Percentiles rank a stretch among this genome's conserved stretches.
phyloP scores from a whole-genome alignment of 2,329 filamentous ascomycete genomes.

The Neoarthrinium moseri region DNA sequence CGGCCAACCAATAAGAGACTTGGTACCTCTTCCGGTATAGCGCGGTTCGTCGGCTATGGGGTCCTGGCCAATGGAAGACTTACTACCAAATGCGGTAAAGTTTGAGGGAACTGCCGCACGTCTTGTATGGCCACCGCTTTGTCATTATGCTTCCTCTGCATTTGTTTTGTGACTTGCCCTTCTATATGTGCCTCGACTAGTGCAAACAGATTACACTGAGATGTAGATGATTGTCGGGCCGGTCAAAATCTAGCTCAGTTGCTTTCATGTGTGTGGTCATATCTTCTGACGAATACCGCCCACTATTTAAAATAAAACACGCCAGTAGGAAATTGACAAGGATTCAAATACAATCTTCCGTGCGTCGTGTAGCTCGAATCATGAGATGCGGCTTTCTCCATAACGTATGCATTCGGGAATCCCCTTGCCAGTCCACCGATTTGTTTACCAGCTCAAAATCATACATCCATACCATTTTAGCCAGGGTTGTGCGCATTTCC shows the following conservation, averaged over 20 bases:
- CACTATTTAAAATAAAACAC: too few relatives aligned
- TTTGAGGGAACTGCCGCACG: too few relatives aligned
- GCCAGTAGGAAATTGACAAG: too few relatives aligned
- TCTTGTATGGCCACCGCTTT: too few relatives aligned
- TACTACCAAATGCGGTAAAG: background rate
- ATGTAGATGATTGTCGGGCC: too few relatives aligned
- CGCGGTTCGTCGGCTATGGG: background rate
- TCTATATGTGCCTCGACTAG: too few relatives aligned
- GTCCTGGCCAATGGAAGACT: constrained; percentile 3
- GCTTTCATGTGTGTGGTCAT: too few relatives aligned
- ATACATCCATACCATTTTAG: constrained; percentile 21
- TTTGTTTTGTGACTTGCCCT: too few relatives aligned
- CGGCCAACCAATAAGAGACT: background rate
- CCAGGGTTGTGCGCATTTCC: constrained; percentile 17
- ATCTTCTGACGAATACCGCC: too few relatives aligned
- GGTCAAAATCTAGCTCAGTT: too few relatives aligned
- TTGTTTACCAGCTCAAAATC: constrained; percentile 18
- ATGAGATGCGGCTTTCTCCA: constrained; percentile 20
- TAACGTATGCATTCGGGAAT: constrained; percentile 20
- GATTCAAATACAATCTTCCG: background rate
- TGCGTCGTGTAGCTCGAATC: background rate
- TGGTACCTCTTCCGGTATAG: background rate
- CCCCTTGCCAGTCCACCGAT: constrained; percentile 21
- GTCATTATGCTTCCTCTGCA: too few relatives aligned
- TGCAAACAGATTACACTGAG: too few relatives aligned